Base-by-base conservation (phyloP, 2,329 filamentous ascomycete genomes). In the Diaporthe batatas region DNA sequence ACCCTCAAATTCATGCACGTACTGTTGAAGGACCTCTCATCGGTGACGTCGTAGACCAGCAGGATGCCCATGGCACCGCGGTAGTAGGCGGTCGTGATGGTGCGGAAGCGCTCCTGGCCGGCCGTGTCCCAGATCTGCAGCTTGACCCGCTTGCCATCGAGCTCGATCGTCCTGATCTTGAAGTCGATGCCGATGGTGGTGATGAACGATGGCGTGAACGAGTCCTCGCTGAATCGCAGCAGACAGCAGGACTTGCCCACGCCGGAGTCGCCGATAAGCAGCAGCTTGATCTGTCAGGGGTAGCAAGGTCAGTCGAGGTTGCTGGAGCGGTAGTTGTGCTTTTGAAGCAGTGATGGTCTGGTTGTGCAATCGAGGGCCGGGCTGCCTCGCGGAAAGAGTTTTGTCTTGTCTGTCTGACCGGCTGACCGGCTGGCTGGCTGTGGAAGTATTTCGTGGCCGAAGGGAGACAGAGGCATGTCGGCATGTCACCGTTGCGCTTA, bases 141-240 rank as follows among this genome's bases (percentile, higher is more conserved):
- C 89, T 99, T 99, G 80, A 99, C 96, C 76, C 96, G 91, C 91
- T 99, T 99, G 82, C 96, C 96, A 85, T 99, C 96, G 78, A 99
- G 89, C 86, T 99, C 96, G 86, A 99, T 99, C 77, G 96, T 99
- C 78, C 96, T 91, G 83, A 99, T 99, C 90, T 99, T 99, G 89
- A 99, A 99, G 86, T 99, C 96, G 87, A 99, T 98, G 78, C 96
- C 96, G 85, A 99, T 99, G 76, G 96, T 99, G 75, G 95, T 98
- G 88, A 98, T 98, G 89, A 98, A 98, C 79, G 94, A 97, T 55
- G 95, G 95, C 69, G 95, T 98, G 87, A 98, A 98, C 59, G 94
- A 97, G 88, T 98, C 95, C 86, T 98, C 95, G 85, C 94, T 97
- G 88, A 98, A 98, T 79, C 95, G 94, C 81, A 98, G 88, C 83